These are phyloP conservation scores for Ascochyta clinopodiicola DNA, from an alignment of 2,329 filamentous ascomycete species.

Conservation along the genomic window DNA sequence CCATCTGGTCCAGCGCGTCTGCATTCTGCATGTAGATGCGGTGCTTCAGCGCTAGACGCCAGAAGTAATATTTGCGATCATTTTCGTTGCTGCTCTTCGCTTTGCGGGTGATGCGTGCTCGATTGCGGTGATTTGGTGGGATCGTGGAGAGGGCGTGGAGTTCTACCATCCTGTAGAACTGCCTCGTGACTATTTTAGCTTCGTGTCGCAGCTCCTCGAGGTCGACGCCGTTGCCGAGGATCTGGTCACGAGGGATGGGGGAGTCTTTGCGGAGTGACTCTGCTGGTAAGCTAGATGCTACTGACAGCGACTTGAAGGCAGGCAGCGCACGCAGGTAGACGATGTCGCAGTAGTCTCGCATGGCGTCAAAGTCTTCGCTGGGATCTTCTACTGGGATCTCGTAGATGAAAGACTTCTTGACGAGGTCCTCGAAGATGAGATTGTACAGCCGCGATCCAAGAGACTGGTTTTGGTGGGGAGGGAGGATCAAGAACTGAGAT, in stretches of 20 bases:
- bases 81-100: slow-evolving; percentile 61
- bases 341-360: slow-evolving; percentile 78
- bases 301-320: slow-evolving; percentile 62
- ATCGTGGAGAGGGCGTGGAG: slow-evolving; percentile 72
- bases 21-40: slow-evolving; percentile 77
- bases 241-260: slow-evolving; percentile 57
- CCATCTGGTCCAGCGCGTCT: slow-evolving; percentile 73
- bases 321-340: slow-evolving; percentile 65
- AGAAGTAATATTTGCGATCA: slow-evolving; percentile 70
- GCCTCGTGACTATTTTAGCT: slow-evolving; percentile 76
- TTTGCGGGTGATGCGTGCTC: slow-evolving; percentile 52
- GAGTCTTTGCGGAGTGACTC: slow-evolving; percentile 61
- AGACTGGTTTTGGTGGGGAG: slow-evolving; percentile 81
- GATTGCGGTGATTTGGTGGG: slow-evolving; percentile 56
- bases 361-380: slow-evolving; percentile 81
- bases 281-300: slow-evolving; percentile 57
- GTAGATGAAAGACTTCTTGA: slow-evolving; percentile 70
- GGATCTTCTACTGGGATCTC: slow-evolving; percentile 96
- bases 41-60: slow-evolving; percentile 78
- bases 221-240: slow-evolving; percentile 63
- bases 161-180: slow-evolving; percentile 77
- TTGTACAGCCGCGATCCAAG: slow-evolving; percentile 83
- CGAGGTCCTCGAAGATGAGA: slow-evolving; percentile 74
- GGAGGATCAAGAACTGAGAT: slow-evolving; percentile 91
- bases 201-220: slow-evolving; percentile 64